Percentiles rank a stretch among this genome's conserved stretches.
Evolutionary conservation across 2,329 filamentous ascomycete species (phyloP).

Genomic region (Pyricularia pennisetigena): DNA sequence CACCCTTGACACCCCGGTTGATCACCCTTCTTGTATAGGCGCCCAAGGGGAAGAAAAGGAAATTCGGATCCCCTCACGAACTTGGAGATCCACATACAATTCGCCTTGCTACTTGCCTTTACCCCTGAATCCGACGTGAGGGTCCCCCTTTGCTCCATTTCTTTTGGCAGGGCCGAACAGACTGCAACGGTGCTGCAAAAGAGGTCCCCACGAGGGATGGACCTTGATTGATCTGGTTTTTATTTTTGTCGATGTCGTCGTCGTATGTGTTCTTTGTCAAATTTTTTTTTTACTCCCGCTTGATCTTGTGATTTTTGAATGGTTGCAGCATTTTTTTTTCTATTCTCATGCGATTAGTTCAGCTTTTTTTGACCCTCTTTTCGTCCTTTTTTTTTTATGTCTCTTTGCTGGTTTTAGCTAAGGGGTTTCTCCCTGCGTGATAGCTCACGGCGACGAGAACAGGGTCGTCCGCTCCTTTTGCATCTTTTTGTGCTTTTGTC

Average conservation of each 20-base stretch:
- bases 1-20: background rate
- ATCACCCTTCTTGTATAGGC: background rate
- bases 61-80: conserved; percentile 1
- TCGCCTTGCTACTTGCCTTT: background rate
- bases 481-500: background rate
- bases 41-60: background rate
- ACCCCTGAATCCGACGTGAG: background rate
- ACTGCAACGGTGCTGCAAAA: background rate
- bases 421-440: background rate
- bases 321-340: background rate
- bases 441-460: background rate
- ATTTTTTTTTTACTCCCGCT: background rate
- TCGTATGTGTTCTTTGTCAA: background rate
- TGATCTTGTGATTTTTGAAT: background rate
- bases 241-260: background rate
- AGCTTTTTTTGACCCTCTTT: background rate
- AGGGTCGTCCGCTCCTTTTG: background rate
- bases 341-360: background rate
- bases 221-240: background rate
- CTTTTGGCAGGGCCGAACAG: background rate
- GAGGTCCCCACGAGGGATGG: background rate
- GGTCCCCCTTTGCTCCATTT: background rate
- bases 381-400: background rate
- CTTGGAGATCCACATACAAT: background rate
- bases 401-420: background rate